A percentile compares a stretch with the other conserved stretches of the same genome.
Conservation (phyloP, 768 basidiomycete species). For the Boletus bicolor region DNA sequence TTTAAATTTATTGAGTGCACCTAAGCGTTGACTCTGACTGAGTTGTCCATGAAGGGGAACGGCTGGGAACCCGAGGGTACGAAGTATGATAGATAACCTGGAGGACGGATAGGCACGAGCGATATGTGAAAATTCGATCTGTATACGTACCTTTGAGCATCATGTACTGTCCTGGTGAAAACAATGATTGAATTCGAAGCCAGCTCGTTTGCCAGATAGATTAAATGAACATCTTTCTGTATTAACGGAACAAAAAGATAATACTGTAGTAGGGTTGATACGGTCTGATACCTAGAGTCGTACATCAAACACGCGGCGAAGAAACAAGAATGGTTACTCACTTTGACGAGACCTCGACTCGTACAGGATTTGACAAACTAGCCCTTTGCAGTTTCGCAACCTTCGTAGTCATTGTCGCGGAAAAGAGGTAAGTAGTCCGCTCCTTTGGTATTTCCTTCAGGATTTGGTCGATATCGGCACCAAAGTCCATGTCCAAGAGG, state of each 20-base stretch:
- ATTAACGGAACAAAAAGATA: conserved; percentile 91
- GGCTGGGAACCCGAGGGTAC: conserved; percentile 89
- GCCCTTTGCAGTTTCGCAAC: conserved; percentile 95
- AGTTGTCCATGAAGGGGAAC: conserved; percentile 95
- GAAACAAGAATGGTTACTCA: conserved; percentile 36
- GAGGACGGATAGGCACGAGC: neutral
- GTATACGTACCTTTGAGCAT: conserved; percentile 67
- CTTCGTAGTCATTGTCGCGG: conserved; percentile 98
- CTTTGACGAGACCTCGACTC: conserved; percentile 93
- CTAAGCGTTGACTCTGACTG: conserved; percentile 88
- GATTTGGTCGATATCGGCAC: conserved; percentile 93
- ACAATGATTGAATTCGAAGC: conserved; percentile 93
- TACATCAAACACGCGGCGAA: neutral
- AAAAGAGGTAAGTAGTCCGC: conserved; percentile 93
- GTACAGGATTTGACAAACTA: conserved; percentile 88
- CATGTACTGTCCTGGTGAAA: conserved; percentile 93
- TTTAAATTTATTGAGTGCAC: conserved; percentile 93
- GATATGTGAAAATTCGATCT: neutral
- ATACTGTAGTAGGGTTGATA: conserved; percentile 91
- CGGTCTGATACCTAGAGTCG: conserved; percentile 82
- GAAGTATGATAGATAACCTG: conserved; percentile 84
- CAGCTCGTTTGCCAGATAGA: conserved; percentile 85
- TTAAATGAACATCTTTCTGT: conserved; percentile 88
- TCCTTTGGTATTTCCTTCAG: conserved; percentile 93
- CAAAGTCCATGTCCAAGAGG: conserved; percentile 94